Conservation (phyloP, 2,329 filamentous ascomycete genomes). For the Fusarium concolor region DNA sequence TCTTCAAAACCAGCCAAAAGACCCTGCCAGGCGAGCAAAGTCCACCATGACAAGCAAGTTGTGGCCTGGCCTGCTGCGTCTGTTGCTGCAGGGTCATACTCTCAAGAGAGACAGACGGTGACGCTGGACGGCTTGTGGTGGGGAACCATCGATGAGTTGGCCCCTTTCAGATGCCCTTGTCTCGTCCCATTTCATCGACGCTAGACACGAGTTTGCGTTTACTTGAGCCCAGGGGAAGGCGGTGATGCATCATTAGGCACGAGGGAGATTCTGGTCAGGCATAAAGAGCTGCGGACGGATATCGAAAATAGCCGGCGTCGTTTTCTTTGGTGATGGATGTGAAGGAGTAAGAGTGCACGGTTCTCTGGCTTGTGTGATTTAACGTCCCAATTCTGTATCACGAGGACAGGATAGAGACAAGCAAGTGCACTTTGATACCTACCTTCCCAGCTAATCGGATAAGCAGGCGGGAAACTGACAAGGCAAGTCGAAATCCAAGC, state of each 20-base stretch:
- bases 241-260: conserved; percentile 48
- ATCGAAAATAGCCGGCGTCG: conserved; percentile 8
- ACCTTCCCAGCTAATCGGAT: not conserved
- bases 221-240: conserved; percentile 42
- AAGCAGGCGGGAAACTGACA: not conserved
- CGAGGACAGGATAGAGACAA: conserved; percentile 1
- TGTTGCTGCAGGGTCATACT: conserved; percentile 44
- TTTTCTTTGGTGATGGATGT: conserved; percentile 19
- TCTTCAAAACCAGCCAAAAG: conserved; percentile 30
- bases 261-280: conserved; percentile 41
- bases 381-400: conserved; percentile 18
- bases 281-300: conserved; percentile 33
- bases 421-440: not conserved
- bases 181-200: conserved; percentile 46
- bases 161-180: conserved; percentile 46
- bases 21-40: conserved; percentile 31
- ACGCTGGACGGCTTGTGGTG: conserved; percentile 45
- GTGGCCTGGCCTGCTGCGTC: conserved; percentile 18
- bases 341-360: conserved; percentile 17
- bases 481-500: not conserved
- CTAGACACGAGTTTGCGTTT: conserved; percentile 42
- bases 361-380: conserved; percentile 18
- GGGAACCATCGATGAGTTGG: conserved; percentile 48
- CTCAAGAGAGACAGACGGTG: conserved; percentile 47
- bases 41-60: conserved; percentile 20